A percentile compares a stretch with the other conserved stretches of the same genome.
phyloP scores from a whole-genome alignment of 2,329 filamentous ascomycete species.

The Fusarium equiseti region DNA sequence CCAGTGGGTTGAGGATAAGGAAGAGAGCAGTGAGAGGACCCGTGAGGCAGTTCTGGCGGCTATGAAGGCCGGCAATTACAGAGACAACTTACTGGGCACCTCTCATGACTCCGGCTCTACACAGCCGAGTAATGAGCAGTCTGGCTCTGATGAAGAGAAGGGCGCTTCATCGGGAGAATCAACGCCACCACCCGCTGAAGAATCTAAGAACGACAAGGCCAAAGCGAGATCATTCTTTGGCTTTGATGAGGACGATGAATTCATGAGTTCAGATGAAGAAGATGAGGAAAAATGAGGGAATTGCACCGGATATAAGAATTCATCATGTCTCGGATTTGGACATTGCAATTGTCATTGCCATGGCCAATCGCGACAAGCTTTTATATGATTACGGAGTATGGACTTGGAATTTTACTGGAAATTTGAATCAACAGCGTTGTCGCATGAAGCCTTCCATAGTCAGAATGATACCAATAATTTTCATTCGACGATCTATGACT shows the following conservation, averaged over 20 bases:
- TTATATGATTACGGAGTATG: constrained; percentile 45
- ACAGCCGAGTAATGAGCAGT: constrained; percentile 45
- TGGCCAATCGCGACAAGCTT: constrained; percentile 38
- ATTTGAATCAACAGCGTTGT: constrained; percentile 36
- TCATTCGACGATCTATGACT: constrained; percentile 20
- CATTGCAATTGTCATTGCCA: not conserved
- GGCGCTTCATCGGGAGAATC: constrained; percentile 60
- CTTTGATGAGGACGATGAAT: constrained; percentile 84
- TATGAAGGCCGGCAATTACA: constrained; percentile 73
- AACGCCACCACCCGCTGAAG: constrained; percentile 61
- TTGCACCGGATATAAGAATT: not conserved
- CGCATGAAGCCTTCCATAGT: constrained; percentile 24
- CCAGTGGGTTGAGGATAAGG: constrained; percentile 95
- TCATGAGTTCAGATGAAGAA: constrained; percentile 76
- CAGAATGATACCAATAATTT: constrained; percentile 39
- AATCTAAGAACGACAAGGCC: constrained; percentile 53
- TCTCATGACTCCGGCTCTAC: constrained; percentile 62
- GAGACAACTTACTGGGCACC: constrained; percentile 68
- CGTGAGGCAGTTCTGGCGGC: constrained; percentile 78
- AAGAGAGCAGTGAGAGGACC: constrained; percentile 87
- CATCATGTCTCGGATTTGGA: not conserved
- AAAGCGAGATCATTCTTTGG: constrained; percentile 72
- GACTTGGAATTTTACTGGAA: constrained; percentile 28
- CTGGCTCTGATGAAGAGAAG: constrained; percentile 54
- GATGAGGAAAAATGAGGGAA: constrained; percentile 48